A percentile compares a stretch with the other conserved stretches of the same genome.
These are phyloP conservation scores for Scenedesmus sp. DNA, from an alignment of 163 green algal species.

Conservation along the genomic window DNA sequence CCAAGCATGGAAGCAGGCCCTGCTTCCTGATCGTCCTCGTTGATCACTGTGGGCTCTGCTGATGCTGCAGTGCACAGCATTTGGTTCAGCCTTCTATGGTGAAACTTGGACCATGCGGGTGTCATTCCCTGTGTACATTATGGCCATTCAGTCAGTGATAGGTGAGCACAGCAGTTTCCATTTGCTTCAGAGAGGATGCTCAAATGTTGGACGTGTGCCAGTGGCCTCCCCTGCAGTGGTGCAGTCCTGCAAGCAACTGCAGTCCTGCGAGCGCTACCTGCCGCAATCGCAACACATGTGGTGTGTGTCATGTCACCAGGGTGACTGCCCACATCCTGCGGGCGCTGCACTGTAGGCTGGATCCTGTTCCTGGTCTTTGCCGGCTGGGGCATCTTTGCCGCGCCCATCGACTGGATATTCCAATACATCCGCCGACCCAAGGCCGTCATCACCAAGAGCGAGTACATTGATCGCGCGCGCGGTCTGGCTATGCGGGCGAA, in stretches of 20 bases:
- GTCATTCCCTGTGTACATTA: constrained; percentile 92
- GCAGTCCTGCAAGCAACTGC: not conserved
- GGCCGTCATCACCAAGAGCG: constrained; percentile 86
- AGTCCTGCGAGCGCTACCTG: too few species aligned
- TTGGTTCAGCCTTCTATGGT: constrained; percentile 51
- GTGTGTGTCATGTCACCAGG: not conserved
- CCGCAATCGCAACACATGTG: too few species aligned
- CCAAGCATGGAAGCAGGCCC: too few species aligned
- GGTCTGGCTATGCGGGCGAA: constrained; percentile 83
- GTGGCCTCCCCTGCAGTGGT: not conserved
- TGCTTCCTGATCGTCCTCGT: too few species aligned
- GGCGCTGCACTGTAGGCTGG: constrained; percentile 78
- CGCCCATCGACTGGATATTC: constrained; percentile 93
- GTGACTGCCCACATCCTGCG: not conserved
- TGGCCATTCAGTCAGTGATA: constrained; percentile 83
- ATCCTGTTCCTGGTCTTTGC: constrained; percentile 96
- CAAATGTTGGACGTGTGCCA: not conserved
- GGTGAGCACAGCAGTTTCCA: constrained; percentile 49
- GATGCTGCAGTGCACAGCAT: constrained; percentile 75
- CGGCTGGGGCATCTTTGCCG: constrained; percentile 90
- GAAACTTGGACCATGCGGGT: constrained; percentile 82
- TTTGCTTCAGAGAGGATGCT: not conserved
- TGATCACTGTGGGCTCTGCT: not conserved
- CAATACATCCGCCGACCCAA: constrained; percentile 87
- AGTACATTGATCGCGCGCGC: constrained; percentile 93